These are phyloP conservation scores for Clonostachys chloroleuca DNA, from an alignment of 2,329 filamentous ascomycete genomes.

Conservation along the genomic window DNA sequence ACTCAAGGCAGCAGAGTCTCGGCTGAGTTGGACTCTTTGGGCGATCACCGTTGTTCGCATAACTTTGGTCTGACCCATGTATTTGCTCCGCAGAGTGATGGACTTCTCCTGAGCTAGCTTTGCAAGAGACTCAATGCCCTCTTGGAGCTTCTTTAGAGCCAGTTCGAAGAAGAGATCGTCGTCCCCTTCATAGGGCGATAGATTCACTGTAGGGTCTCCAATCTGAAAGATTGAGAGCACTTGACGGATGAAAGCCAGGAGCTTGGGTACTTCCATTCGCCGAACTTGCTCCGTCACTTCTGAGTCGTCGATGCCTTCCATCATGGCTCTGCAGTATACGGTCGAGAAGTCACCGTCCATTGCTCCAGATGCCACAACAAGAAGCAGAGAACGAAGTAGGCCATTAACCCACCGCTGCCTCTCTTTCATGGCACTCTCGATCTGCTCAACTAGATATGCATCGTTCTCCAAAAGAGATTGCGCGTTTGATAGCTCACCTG, in stretches of 20 bases:
- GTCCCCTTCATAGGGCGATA: slow-evolving; percentile 1
- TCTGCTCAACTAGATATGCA: slow-evolving; percentile 40
- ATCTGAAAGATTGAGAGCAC: slow-evolving; percentile 19
- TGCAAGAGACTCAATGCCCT: slow-evolving; percentile 20
- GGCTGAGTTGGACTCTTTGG: slow-evolving; percentile 76
- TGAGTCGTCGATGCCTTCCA: slow-evolving; percentile 22
- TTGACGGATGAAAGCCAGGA: slow-evolving; percentile 16
- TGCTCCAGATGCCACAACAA: slow-evolving; percentile 32
- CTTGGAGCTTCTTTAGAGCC: neutral
- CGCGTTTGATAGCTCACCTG: slow-evolving; percentile 34
- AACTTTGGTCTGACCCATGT: slow-evolving; percentile 66
- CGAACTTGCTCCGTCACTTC: slow-evolving; percentile 54
- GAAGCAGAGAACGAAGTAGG: slow-evolving; percentile 38
- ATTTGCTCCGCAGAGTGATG: slow-evolving; percentile 64
- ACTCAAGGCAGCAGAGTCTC: slow-evolving; percentile 66
- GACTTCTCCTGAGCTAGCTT: slow-evolving; percentile 38
- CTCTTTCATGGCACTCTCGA: slow-evolving; percentile 21
- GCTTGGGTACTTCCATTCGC: slow-evolving; percentile 38
- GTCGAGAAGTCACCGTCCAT: slow-evolving; percentile 37
- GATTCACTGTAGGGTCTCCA: slow-evolving; percentile 29
- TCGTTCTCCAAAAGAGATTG: slow-evolving; percentile 56
- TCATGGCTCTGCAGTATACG: slow-evolving; percentile 53
- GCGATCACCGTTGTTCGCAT: slow-evolving; percentile 75
- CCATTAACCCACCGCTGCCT: slow-evolving; percentile 31
- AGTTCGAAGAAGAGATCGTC: neutral